A percentile compares a stretch with the other conserved stretches of the same genome.
phyloP scores from a whole-genome alignment of 148 eudicot genomes.

The Gaultheria prostrata region DNA sequence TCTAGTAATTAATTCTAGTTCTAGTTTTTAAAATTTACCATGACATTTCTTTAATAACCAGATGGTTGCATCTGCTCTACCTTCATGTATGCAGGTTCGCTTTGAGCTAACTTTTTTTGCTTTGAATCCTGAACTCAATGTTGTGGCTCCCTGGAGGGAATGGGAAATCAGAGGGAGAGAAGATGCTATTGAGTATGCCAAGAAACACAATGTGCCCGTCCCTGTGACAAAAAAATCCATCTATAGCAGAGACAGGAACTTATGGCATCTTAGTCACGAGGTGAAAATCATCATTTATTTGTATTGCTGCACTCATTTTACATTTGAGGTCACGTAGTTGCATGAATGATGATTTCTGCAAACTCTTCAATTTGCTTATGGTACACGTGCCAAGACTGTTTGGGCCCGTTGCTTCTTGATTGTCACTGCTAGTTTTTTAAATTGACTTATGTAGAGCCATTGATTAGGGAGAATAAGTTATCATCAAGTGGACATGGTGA shows the following conservation, averaged over 20 bases:
- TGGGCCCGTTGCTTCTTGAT: neutral
- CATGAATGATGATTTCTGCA: neutral
- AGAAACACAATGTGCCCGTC: slow-evolving; percentile 77
- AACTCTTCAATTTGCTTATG: neutral
- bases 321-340: neutral
- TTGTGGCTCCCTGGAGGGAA: slow-evolving; percentile 94
- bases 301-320: neutral
- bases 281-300: slow-evolving; percentile 20
- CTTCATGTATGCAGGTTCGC: slow-evolving; percentile 49
- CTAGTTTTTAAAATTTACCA: neutral
- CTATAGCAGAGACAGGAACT: slow-evolving; percentile 88
- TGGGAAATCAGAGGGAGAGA: slow-evolving; percentile 88
- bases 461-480: neutral
- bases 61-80: neutral
- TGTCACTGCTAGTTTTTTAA: neutral
- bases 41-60: neutral
- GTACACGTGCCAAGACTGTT: neutral
- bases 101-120: slow-evolving; percentile 92
- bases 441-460: neutral
- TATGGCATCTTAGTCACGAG: slow-evolving; percentile 97
- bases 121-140: slow-evolving; percentile 73
- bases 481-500: neutral
- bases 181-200: slow-evolving; percentile 91
- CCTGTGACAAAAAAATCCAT: slow-evolving; percentile 92
- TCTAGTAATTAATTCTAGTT: neutral